Base-by-base conservation (phyloP, 257 asterid genomes). In the Fraxinus quadrangulata region DNA sequence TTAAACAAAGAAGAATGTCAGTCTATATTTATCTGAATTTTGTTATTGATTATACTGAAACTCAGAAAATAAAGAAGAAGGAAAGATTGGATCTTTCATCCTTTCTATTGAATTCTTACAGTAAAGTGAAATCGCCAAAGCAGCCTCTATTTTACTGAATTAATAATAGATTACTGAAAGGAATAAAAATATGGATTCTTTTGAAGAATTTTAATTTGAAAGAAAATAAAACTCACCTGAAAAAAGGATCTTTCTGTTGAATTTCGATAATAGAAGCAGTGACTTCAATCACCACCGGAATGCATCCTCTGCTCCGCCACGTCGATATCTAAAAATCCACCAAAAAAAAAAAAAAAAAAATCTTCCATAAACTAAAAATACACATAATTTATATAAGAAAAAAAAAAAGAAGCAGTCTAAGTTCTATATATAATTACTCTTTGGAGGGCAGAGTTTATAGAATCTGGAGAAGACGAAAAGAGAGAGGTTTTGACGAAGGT, bases 251-350 rank as follows among this genome's bases (percentile, higher is more conserved):
- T 80, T 88, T 85, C 85, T 91, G 98, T 87, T 88, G 97, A 87
- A 87, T 92, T 77, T 92, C 97, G 26, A 92, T 78, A 66, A 94
- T 78, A 72, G 94, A 89, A 59, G 97, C 95, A 12, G 97, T 86
- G 65, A 88, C 92, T 10, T 90, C 97, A 74, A 92, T 81, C 49
- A 79, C 79, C 42, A 89, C 89, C 0, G 96, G 97, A 72, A 83
- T 74, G 86, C 97, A 87, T 4, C 97, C 97, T 84, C 97, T 91
- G 85, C 92, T 88, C 81, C 94, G 83, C 97, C 97, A 94, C 36
- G 97, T 83, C 13, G 89, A 78, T 83, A 92, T 86, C 98, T 94
- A 79, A 73, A 84, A 82, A 77, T 8, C 73, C 72, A 74, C 70
- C 2, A 0, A 28, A 1, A 6, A 5, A 70, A 36, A 42, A n/a